These are phyloP conservation scores for Solanum chaucha DNA, from an alignment of 257 asterid species.

Conservation along the genomic window DNA sequence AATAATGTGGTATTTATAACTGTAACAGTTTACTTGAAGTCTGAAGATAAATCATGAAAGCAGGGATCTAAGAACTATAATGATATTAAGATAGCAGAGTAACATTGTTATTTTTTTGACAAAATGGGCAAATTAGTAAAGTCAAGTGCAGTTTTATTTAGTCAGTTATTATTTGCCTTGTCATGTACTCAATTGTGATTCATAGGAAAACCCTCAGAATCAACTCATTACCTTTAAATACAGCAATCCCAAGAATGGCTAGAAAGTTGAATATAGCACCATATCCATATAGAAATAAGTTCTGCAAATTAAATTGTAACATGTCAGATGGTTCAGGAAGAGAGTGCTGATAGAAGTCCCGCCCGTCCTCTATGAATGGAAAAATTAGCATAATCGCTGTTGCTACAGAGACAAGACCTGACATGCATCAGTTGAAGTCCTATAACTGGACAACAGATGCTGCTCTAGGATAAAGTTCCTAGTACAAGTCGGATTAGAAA, in stretches of 20 bases:
- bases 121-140: background rate
- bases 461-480: background rate
- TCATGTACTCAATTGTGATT: background rate
- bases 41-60: background rate
- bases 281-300: conserved; percentile 88
- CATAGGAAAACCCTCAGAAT: background rate
- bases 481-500: background rate
- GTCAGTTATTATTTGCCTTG: background rate
- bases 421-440: background rate
- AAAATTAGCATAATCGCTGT: background rate
- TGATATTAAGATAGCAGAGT: background rate
- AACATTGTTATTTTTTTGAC: background rate
- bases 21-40: background rate
- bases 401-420: background rate
- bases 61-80: background rate
- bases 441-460: background rate
- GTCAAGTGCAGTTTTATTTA: background rate
- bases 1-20: background rate
- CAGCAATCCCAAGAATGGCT: conserved; percentile 61
- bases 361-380: background rate
- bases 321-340: background rate
- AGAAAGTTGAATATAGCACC: conserved; percentile 97
- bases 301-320: conserved; percentile 38
- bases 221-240: conserved; percentile 53
- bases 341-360: background rate